phyloP scores from a whole-genome alignment of 805 yeast genomes.

The Lachancea meyersii region DNA sequence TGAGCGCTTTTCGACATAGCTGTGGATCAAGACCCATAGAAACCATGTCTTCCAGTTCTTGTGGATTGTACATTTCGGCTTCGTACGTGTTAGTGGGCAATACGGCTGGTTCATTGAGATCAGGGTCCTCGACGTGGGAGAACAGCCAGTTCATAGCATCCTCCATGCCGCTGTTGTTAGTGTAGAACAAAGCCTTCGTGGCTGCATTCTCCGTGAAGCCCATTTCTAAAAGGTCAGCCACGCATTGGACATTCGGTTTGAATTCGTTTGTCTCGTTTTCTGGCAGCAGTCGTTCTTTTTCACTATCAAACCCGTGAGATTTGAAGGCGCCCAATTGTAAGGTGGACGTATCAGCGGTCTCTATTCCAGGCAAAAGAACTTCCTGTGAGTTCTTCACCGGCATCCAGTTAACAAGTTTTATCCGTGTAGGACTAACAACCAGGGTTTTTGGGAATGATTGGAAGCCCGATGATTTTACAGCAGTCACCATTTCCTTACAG shows the following conservation, averaged over 20 bases:
- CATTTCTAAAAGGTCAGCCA: slow-evolving; percentile 62
- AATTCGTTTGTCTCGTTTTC: slow-evolving; percentile 33
- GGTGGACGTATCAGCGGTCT: slow-evolving; percentile 20
- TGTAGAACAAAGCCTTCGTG: slow-evolving; percentile 59
- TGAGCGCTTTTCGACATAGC: slow-evolving; percentile 68
- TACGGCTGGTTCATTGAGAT: slow-evolving; percentile 59
- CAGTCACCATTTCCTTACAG: slow-evolving; percentile 37
- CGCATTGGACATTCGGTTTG: slow-evolving; percentile 48
- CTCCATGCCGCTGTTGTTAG: slow-evolving; percentile 61
- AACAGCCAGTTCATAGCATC: slow-evolving; percentile 87
- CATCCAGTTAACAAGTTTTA: slow-evolving; percentile 81
- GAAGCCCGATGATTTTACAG: slow-evolving; percentile 23
- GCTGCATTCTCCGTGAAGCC: slow-evolving; percentile 76
- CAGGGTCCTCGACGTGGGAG: slow-evolving; percentile 79
- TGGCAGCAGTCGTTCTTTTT: slow-evolving; percentile 22
- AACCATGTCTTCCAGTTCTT: slow-evolving; percentile 23
- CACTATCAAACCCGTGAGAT: slow-evolving; percentile 35
- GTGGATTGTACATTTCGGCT: slow-evolving; percentile 18
- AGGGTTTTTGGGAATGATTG: slow-evolving; percentile 62
- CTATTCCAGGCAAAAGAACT: slow-evolving; percentile 40
- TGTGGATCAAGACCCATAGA: slow-evolving; percentile 71
- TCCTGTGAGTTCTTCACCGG: slow-evolving; percentile 80
- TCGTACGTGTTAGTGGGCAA: slow-evolving; percentile 20
- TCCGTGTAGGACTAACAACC: slow-evolving; percentile 69
- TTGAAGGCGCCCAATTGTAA: slow-evolving; percentile 41